Conservation (phyloP, 768 basidiomycete species). For the Rhodocollybia butyracea region DNA sequence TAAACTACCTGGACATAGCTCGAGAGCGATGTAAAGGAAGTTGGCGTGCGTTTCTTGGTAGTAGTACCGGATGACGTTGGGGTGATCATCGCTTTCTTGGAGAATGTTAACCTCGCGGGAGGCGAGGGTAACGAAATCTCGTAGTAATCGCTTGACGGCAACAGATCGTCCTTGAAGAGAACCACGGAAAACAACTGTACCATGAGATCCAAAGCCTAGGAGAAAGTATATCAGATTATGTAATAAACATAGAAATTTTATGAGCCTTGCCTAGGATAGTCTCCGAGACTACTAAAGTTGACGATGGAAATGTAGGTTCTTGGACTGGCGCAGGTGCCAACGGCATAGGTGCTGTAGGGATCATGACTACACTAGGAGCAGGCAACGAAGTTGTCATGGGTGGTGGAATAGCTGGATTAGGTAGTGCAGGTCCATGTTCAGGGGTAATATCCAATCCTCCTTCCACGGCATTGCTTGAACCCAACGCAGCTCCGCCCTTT, state of each 20-base stretch:
- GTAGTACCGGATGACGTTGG: constrained; percentile 97
- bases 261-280: constrained; percentile 60
- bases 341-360: not conserved
- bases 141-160: constrained; percentile 94
- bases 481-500: constrained; percentile 14
- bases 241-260: no score
- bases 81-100: constrained; percentile 96
- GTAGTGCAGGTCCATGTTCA: not conserved
- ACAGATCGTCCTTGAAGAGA: constrained; percentile 96
- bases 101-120: constrained; percentile 90
- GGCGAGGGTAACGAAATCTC: constrained; percentile 94
- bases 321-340: not conserved
- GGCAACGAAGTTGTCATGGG: not conserved
- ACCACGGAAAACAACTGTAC: constrained; percentile 92
- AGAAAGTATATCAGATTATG: constrained; percentile 6
- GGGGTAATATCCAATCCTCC: no score
- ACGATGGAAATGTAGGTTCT: not conserved
- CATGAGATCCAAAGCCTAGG: constrained; percentile 91
- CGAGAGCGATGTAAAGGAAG: constrained; percentile 97
- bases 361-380: not conserved
- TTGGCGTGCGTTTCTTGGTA: constrained; percentile 92
- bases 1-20: constrained; percentile 88
- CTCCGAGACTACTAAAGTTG: constrained; percentile 62
- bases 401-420: not conserved
- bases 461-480: not conserved